A percentile compares a stretch with the other conserved stretches of the same genome.
Evolutionary conservation across 257 asterid species (phyloP).

Genomic region (Capsicum rhomboideum): DNA sequence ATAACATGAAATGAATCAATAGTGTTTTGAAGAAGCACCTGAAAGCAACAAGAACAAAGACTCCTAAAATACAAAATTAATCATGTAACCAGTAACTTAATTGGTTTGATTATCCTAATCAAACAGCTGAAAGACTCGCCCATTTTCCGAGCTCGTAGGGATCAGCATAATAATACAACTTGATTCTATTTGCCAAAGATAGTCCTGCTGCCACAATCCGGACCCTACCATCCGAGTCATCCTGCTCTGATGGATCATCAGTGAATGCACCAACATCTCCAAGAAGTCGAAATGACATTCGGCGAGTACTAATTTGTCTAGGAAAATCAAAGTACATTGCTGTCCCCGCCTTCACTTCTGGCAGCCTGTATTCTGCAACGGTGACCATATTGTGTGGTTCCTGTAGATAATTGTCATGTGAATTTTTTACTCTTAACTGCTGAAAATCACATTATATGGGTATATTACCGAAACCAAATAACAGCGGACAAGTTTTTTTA

Average conservation of each 20-base stretch:
- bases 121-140: slow-evolving; percentile 87
- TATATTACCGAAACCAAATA: not conserved
- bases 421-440: not conserved
- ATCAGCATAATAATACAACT: slow-evolving; percentile 79
- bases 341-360: slow-evolving; percentile 82
- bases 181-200: slow-evolving; percentile 67
- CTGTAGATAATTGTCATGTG: slow-evolving; percentile 21
- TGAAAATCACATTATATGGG: not conserved
- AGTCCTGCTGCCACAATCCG: slow-evolving; percentile 68
- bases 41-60: not conserved
- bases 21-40: not conserved
- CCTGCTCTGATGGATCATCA: slow-evolving; percentile 81
- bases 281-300: slow-evolving; percentile 65
- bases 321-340: slow-evolving; percentile 95
- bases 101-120: slow-evolving; percentile 6
- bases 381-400: slow-evolving; percentile 70
- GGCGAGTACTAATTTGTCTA: slow-evolving; percentile 55
- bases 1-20: not conserved
- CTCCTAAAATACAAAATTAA: not conserved
- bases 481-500: not conserved
- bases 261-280: slow-evolving; percentile 79
- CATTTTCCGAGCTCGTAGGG: slow-evolving; percentile 93
- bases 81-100: not conserved
- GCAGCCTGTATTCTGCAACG: slow-evolving; percentile 76
- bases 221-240: slow-evolving; percentile 45